Evolutionary conservation across 495 filamentous ascomycete genomes (phyloP), one percentile per base, ranked within the genome.

Genomic region (Entonaema liquescens): DNA sequence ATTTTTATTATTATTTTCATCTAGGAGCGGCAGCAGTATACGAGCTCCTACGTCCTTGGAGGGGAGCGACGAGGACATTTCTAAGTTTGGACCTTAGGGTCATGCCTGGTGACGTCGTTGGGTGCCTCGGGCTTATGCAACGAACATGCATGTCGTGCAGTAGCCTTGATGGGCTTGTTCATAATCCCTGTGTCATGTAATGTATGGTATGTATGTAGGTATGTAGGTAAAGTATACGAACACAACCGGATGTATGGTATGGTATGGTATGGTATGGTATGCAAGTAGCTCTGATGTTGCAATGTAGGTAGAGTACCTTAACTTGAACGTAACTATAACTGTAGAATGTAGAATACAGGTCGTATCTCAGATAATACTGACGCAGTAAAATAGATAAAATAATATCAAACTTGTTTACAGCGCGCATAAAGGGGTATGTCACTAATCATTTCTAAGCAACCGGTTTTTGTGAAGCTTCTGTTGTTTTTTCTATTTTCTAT

Each of bases 141-240:
- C 57, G 50, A 62, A 57, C 25, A 53, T 70, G 67, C 44, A 70
- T 70, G 67, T 70, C 60, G 55, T 62, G 67, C 67, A 70, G 67
- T 21, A 61, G 38, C 26, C 25, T 53, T 15, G 49, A 47, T 47
- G 42, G 19, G 19, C 36, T 29, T 23, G 15, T 56, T n/a, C n/a
- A n/a, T n/a, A n/a, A 9, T 47, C 58, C 44, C n/a, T 54, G 35
- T 36, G n/a, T 26, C 2, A 33, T 9, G 31, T 31, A 31, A 31
- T 31, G 38, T 42, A 17, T 42, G 11, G 23, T 29, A 52, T 15
- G 49, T 47, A 52, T 2, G 31, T 36, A 53, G 0, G 59, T 52
- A 36, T 1, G 57, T 49, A 47, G 3, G 13, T 8, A 42, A n/a
- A n/a, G n/a, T n/a, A n/a, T 44, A 38, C 26, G 19, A 28, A 38